A percentile compares a stretch with the other conserved stretches of the same genome.
Evolutionary conservation across 2,329 filamentous ascomycete genomes (phyloP).

Genomic region (Aspergillus tubingensis): DNA sequence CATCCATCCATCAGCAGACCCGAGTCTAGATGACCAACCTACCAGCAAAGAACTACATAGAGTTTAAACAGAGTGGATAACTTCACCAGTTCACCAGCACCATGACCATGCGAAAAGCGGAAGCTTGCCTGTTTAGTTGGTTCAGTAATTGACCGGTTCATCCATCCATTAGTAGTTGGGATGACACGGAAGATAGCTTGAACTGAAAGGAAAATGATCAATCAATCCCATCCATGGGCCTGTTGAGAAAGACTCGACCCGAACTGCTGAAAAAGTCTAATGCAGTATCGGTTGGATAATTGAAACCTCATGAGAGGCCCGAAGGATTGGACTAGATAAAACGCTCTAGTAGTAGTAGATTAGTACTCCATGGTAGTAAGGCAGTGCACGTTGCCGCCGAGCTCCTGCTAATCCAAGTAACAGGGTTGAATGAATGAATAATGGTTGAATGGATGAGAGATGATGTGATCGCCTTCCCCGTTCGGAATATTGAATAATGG

Average conservation of each 20-base stretch:
- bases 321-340: not conserved
- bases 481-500: not conserved
- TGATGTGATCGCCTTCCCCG: not conserved
- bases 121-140: too few species aligned
- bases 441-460: too few species aligned
- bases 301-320: not conserved
- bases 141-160: too few species aligned
- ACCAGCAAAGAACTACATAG: too few species aligned
- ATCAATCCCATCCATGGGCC: not conserved
- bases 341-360: not conserved
- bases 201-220: not conserved
- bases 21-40: too few species aligned
- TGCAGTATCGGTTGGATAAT: constrained; percentile 3
- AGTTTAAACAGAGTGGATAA: too few species aligned
- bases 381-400: not conserved
- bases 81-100: too few species aligned
- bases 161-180: too few species aligned
- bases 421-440: too few species aligned
- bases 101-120: too few species aligned
- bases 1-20: too few species aligned
- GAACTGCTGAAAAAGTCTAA: not conserved
- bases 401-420: not conserved
- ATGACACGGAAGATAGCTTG: not conserved
- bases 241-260: not conserved
- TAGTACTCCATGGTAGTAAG: not conserved